Evolutionary conservation across 2,329 filamentous ascomycete genomes (phyloP), one percentile per base, ranked within the genome.

Genomic region (Podosphaera fusca): DNA sequence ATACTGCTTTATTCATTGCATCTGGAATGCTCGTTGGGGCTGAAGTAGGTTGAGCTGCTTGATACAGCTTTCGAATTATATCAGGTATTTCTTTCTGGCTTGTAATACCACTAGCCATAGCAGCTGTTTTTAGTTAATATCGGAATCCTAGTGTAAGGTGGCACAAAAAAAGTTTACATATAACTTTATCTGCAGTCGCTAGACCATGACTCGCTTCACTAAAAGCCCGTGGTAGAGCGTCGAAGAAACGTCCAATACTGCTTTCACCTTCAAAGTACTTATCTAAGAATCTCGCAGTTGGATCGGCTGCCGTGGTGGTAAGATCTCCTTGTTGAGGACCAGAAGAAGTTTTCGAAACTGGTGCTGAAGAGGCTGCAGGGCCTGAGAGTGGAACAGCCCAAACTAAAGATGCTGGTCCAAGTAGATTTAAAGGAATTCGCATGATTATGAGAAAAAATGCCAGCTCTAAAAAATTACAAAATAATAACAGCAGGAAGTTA

Each of bases 1-100:
- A 46, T 38, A 56, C 58, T 31, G 58, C 58, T 33, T 52, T 56
- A 21, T 35, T 46, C 10, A 57, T 58, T 3, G 64, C 63, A 34
- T 64, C 56, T 21, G 59, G 35, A 30, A 64, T 55, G 45, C 59
- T 61, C 1, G 63, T 62, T n/a, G 65, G 66, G 36, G 60, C 63
- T 1, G 61, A 56, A 4, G 64, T 64, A 12, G 67, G 61, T 14
- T 61, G 59, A n/a, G 63, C 63, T 12, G 61, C 58, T 50, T 59
- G 57, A 49, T 58, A 61, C 0, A 63, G 40, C n/a, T 60, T 60
- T 40, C 57, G 58, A 3, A 59, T 51, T 14, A 59, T 45, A 10
- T 56, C 57, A 29, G 58, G 56, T 6, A 60, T 55, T 36, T 62
- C 59, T 6, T 60, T 60, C 3, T 58, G 59, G 14, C 50, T 14